These are phyloP conservation scores for Urochloa ruziziensis DNA, from an alignment of 176 grass and related monocot genomes.

Conservation along the genomic window DNA sequence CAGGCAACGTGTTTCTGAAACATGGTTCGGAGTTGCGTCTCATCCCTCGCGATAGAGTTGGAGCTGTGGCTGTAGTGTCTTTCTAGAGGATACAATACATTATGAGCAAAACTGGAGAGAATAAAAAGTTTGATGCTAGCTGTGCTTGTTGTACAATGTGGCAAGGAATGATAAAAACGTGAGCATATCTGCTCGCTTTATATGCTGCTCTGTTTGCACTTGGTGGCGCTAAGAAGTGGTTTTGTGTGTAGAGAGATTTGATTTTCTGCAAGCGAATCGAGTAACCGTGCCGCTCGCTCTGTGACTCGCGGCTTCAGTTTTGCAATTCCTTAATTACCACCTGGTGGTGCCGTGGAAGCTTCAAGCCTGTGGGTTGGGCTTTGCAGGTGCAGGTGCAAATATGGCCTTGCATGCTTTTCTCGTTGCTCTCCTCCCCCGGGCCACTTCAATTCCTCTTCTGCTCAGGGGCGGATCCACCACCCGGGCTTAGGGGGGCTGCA, in stretches of 20 bases:
- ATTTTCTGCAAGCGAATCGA: neutral
- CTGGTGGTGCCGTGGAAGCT: too few relatives aligned
- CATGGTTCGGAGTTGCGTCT: slow-evolving; percentile 98
- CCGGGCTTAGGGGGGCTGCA: too few relatives aligned
- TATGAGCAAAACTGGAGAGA: neutral
- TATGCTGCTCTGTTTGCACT: neutral
- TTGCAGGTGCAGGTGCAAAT: too few relatives aligned
- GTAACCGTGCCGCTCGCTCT: neutral
- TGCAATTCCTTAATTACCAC: too few relatives aligned
- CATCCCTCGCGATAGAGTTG: slow-evolving; percentile 90
- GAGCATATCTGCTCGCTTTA: neutral
- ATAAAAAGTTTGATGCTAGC: slow-evolving; percentile 28
- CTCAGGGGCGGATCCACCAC: too few relatives aligned
- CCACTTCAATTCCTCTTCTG: too few relatives aligned
- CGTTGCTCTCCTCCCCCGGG: too few relatives aligned
- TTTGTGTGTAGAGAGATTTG: neutral
- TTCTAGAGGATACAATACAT: neutral
- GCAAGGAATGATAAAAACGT: neutral
- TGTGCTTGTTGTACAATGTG: slow-evolving; percentile 20
- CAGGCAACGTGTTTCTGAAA: slow-evolving; percentile 99
- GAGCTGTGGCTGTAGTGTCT: neutral
- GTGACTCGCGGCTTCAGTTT: neutral
- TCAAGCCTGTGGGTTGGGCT: too few relatives aligned
- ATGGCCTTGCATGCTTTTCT: too few relatives aligned
- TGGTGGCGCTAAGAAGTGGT: neutral